These are phyloP conservation scores for Bipolaris oryzae DNA, from an alignment of 2,329 filamentous ascomycete species.

Conservation along the genomic window DNA sequence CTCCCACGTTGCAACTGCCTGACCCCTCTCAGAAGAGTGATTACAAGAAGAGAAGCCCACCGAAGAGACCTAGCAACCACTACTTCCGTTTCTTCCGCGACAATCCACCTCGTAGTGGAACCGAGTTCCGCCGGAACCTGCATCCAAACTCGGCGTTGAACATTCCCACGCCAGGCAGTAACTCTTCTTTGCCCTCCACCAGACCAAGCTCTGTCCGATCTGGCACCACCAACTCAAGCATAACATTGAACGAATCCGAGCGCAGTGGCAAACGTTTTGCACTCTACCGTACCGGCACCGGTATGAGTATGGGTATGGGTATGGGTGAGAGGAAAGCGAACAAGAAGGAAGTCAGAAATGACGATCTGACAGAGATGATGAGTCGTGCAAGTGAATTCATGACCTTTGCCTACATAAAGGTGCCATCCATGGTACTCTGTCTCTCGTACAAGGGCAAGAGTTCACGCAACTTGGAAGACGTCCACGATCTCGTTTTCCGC, in stretches of 20 bases:
- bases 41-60: conserved; percentile 27
- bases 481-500: conserved; percentile 96
- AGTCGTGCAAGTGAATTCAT: conserved; percentile 93
- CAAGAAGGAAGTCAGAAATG: conserved; percentile 69
- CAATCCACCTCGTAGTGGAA: conserved; percentile 35
- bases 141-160: conserved; percentile 37
- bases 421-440: conserved; percentile 93
- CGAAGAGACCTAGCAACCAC: conserved; percentile 37
- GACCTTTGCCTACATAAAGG: conserved; percentile 94
- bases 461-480: conserved; percentile 92
- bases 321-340: conserved; percentile 52
- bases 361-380: conserved; percentile 97
- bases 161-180: conserved; percentile 5
- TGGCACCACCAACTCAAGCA: conserved; percentile 30
- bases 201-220: conserved; percentile 42
- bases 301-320: conserved; percentile 38
- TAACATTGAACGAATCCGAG: conserved; percentile 36
- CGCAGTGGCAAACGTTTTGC: conserved; percentile 47
- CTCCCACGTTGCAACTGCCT: conserved; percentile 73
- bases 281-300: conserved; percentile 48
- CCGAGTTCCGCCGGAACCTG: conserved; percentile 39
- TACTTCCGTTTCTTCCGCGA: conserved; percentile 48
- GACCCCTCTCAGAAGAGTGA: conserved; percentile 50
- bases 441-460: conserved; percentile 96
- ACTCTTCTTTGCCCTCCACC: conserved; percentile 25